Evolutionary conservation across 192 early-diverging fungal genomes (phyloP).

Genomic region (Endogone sp.): DNA sequence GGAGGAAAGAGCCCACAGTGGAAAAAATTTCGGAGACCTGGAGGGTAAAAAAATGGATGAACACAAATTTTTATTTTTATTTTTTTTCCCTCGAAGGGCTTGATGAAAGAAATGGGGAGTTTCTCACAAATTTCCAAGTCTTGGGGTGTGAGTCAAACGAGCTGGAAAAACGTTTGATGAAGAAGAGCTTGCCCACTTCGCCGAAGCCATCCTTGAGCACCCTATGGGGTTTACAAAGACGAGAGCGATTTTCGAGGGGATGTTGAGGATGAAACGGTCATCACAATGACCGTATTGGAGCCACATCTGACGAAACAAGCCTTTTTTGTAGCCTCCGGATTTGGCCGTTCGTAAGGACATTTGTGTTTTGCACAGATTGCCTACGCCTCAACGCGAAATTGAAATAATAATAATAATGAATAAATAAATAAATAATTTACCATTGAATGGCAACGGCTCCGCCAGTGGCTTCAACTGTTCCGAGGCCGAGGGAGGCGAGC

Average conservation of each 20-base stretch:
- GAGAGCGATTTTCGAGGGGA: background rate
- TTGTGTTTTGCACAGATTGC: too few species aligned
- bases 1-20: slow-evolving; percentile 50
- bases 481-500: slow-evolving; percentile 57
- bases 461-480: slow-evolving; percentile 45
- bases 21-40: slow-evolving; percentile 53
- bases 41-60: background rate
- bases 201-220: slow-evolving; percentile 66
- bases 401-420: too few species aligned
- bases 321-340: too few species aligned
- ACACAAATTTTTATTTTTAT: background rate
- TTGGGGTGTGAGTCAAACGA: slow-evolving; percentile 72
- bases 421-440: slow-evolving; percentile 4
- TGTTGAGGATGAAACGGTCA: background rate
- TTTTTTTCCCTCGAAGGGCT: background rate
- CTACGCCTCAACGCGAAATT: too few species aligned
- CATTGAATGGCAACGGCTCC: slow-evolving; percentile 67
- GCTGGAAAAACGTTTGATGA: slow-evolving; percentile 63
- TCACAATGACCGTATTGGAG: background rate
- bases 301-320: background rate
- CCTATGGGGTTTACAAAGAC: slow-evolving; percentile 10
- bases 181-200: slow-evolving; percentile 66
- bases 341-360: too few species aligned
- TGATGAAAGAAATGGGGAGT: background rate
- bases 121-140: slow-evolving; percentile 61